Conservation (phyloP, 352 stramenopile species). For the Phytophthora vignae region DNA sequence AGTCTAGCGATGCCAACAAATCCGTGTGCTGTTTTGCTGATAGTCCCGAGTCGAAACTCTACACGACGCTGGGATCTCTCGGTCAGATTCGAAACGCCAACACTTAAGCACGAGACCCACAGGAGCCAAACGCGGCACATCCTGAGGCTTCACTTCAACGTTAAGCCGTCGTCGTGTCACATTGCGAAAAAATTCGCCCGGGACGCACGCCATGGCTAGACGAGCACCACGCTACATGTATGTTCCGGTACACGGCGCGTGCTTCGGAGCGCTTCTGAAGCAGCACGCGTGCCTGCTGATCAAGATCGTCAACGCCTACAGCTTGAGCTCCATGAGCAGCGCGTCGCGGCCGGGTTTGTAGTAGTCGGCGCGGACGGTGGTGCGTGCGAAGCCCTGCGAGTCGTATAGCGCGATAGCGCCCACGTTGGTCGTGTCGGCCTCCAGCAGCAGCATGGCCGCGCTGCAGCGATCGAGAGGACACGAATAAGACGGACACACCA, state of each 20-base stretch:
- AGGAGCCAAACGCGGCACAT: too few species aligned
- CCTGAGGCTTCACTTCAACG: too few species aligned
- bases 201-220: background rate
- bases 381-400: slow-evolving; percentile 41
- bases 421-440: slow-evolving; percentile 44
- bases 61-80: too few species aligned
- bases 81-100: too few species aligned
- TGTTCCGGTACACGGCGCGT: background rate
- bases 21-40: too few species aligned
- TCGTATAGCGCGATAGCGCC: slow-evolving; percentile 54
- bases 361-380: slow-evolving; percentile 43
- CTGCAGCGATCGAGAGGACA: slow-evolving; percentile 13
- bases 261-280: background rate
- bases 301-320: slow-evolving; percentile 4
- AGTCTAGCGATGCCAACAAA: too few species aligned
- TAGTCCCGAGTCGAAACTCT: too few species aligned
- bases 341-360: slow-evolving; percentile 53
- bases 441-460: slow-evolving; percentile 31
- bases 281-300: background rate
- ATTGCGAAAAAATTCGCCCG: background rate
- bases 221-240: too few species aligned
- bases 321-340: slow-evolving; percentile 46
- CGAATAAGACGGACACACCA: too few species aligned
- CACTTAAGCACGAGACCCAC: too few species aligned
- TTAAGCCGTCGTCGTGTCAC: too few species aligned